phyloP scores from a whole-genome alignment of 805 yeast species.

The Komagataella pseudopastoris region DNA sequence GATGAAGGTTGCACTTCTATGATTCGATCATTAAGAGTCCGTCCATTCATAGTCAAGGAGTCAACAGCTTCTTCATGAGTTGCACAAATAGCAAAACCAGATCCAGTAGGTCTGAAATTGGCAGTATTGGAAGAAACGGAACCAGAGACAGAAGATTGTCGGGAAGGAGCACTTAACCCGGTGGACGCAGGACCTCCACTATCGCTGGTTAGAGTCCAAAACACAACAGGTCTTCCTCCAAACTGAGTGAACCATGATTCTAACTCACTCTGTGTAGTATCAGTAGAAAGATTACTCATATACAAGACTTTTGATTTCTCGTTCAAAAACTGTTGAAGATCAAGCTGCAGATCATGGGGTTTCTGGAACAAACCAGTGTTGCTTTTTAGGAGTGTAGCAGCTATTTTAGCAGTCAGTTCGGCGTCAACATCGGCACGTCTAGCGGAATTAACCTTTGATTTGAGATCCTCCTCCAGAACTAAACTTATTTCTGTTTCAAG shows the following conservation, averaged over 20 bases:
- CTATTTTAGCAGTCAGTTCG: conserved; percentile 28
- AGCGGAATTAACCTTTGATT: conserved; percentile 13
- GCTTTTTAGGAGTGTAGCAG: conserved; percentile 26
- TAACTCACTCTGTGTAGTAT: conserved; percentile 81
- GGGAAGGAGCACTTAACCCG: conserved; percentile 8
- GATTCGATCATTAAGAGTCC: conserved; percentile 53
- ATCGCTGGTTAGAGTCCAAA: conserved; percentile 50
- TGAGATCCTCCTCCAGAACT: conserved; percentile 3
- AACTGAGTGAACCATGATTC: conserved; percentile 86
- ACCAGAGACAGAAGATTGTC: conserved; percentile 32
- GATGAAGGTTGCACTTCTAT: conserved; percentile 86
- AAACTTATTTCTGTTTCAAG: conserved; percentile 9
- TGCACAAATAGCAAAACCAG: conserved; percentile 79
- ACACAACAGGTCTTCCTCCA: conserved; percentile 78
- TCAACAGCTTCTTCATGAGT: conserved; percentile 81
- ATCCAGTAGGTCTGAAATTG: conserved; percentile 23
- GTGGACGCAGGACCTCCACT: conserved; percentile 30
- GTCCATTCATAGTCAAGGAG: conserved; percentile 67
- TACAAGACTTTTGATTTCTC: conserved; percentile 73
- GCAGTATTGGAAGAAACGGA: conserved; percentile 31
- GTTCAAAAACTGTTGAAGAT: conserved; percentile 47
- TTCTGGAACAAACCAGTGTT: conserved; percentile 36
- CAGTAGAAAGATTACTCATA: conserved; percentile 68
- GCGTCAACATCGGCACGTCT: conserved; percentile 33
- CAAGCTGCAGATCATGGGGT: conserved; percentile 72